These are phyloP conservation scores for Cladophialophora psammophila DNA, from an alignment of 2,329 filamentous ascomycete genomes.

Conservation along the genomic window DNA sequence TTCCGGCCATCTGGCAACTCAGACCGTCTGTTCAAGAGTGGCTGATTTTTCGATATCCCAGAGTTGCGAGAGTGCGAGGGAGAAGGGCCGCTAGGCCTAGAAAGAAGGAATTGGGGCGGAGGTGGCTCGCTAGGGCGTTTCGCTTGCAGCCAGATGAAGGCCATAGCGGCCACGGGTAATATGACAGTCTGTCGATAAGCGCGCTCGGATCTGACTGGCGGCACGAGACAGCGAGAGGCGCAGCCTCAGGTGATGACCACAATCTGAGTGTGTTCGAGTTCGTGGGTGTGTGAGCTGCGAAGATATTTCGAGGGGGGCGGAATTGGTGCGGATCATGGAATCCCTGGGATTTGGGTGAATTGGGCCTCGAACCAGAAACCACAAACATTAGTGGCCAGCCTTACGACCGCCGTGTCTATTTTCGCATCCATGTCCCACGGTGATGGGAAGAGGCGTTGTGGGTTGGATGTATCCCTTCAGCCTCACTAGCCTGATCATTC, in stretches of 20 bases:
- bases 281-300: background rate
- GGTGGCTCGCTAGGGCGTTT: no score
- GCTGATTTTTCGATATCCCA: background rate
- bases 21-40: no score
- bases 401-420: background rate
- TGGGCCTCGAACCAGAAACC: no score
- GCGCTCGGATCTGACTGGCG: background rate
- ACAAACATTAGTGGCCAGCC: background rate
- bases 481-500: background rate
- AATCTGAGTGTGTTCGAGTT: background rate
- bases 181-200: background rate
- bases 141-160: no score
- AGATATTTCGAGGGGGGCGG: background rate
- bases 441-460: background rate
- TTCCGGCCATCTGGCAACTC: background rate
- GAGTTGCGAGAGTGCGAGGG: background rate
- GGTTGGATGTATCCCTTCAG: background rate
- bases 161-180: no score
- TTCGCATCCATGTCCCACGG: background rate
- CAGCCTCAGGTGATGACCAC: background rate
- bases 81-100: background rate
- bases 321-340: background rate
- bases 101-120: background rate
- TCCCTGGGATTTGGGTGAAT: background rate
- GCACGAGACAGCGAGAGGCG: background rate